phyloP scores from a whole-genome alignment of 169 alveolate species.

The Eimeria zaria region DNA sequence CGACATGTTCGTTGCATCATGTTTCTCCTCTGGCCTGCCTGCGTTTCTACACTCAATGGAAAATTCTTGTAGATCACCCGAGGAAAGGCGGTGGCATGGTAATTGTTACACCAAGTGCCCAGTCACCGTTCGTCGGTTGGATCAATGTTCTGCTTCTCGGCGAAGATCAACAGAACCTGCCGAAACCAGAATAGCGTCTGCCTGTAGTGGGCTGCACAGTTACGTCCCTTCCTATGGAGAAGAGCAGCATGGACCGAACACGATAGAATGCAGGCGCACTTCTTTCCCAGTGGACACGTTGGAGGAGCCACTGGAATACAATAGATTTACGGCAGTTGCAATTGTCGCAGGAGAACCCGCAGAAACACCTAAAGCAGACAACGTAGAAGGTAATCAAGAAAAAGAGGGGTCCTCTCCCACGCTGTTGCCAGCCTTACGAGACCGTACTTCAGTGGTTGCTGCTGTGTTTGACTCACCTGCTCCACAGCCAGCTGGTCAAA shows the following conservation, averaged over 20 bases:
- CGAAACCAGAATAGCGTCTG: not conserved
- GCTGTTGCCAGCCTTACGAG: not conserved
- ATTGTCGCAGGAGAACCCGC: slow-evolving; percentile 5
- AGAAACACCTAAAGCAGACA: not conserved
- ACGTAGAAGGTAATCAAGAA: not conserved
- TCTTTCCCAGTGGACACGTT: not conserved
- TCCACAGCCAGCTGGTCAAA: slow-evolving; percentile 5
- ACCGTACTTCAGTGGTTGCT: not conserved
- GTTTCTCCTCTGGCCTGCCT: not conserved
- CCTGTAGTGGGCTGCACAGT: not conserved
- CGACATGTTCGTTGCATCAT: not conserved
- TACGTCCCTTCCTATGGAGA: not conserved
- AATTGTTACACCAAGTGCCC: not conserved
- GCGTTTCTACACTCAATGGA: not conserved
- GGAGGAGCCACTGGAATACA: slow-evolving; percentile 4
- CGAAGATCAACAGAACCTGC: not conserved
- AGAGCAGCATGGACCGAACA: not conserved
- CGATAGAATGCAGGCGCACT: not conserved
- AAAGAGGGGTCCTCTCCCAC: not conserved
- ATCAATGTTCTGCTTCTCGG: not conserved
- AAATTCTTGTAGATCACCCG: not conserved
- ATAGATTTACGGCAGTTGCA: slow-evolving; percentile 1
- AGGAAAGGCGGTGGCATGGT: not conserved
- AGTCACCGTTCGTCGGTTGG: not conserved
- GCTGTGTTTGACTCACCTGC: not conserved